Evolutionary conservation across 345 rosid species (phyloP).

Genomic region (Isatis tinctoria): DNA sequence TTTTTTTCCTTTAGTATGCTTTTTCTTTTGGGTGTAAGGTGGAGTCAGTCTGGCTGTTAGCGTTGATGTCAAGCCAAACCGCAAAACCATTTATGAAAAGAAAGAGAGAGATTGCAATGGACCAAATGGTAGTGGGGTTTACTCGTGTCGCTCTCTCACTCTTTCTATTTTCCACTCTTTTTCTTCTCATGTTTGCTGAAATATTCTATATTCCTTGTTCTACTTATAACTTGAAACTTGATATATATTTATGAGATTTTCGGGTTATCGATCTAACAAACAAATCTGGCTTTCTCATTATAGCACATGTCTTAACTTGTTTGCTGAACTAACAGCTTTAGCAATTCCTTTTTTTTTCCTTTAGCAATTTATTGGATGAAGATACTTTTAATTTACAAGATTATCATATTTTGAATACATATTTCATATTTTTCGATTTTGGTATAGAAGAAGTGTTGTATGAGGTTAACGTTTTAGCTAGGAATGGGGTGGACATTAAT

Average conservation of each 20-base stretch:
- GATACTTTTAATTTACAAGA: not conserved
- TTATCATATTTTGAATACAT: not conserved
- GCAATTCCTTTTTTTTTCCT: not conserved
- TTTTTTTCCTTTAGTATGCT: not conserved
- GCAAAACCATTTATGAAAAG: slow-evolving; percentile 35
- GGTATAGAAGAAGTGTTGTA: not conserved
- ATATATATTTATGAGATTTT: not conserved
- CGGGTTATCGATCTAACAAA: not conserved
- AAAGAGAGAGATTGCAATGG: slow-evolving; percentile 20
- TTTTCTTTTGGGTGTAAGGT: slow-evolving; percentile 31
- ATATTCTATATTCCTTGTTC: slow-evolving; percentile 6
- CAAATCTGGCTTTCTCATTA: not conserved
- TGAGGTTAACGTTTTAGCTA: too few species aligned
- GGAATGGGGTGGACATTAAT: not conserved
- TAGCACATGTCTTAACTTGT: not conserved
- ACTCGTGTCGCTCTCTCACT: slow-evolving; percentile 75
- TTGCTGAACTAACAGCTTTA: not conserved
- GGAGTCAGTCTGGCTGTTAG: slow-evolving; percentile 66
- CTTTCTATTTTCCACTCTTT: slow-evolving; percentile 30
- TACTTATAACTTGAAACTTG: not conserved
- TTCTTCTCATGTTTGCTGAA: slow-evolving; percentile 14
- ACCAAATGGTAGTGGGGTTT: slow-evolving; percentile 60
- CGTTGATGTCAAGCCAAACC: slow-evolving; percentile 89
- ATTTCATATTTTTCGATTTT: not conserved
- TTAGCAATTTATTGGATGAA: not conserved